These are phyloP conservation scores for Saccharomyces pastorianus DNA, from an alignment of 1,139 yeast species.

Conservation along the genomic window DNA sequence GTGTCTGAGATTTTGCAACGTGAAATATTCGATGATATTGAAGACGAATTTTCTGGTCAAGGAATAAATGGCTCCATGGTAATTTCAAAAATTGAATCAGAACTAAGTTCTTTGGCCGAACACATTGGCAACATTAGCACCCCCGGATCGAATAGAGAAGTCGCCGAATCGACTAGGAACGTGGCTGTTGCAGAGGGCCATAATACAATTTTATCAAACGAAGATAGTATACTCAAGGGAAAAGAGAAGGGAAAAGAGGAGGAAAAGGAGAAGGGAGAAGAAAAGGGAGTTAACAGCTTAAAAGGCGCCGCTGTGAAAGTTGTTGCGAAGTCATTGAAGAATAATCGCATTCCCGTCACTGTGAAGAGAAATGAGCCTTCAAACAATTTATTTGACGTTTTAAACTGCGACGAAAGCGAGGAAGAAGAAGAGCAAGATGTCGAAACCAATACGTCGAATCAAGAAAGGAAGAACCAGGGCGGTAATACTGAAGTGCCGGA, in stretches of 20 bases:
- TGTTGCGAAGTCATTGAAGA: not conserved
- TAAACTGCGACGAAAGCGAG: not conserved
- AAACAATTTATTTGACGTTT: not conserved
- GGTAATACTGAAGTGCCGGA: not conserved
- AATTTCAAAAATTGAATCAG: not conserved
- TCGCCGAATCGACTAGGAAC: not conserved
- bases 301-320: not conserved
- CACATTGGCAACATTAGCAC: not conserved
- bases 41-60: not conserved
- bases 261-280: not conserved
- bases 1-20: conserved; percentile 29
- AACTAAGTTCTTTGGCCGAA: not conserved
- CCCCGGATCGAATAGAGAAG: not conserved
- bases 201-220: not conserved
- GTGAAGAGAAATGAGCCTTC: not conserved
- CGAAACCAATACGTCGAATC: not conserved
- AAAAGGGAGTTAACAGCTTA: not conserved
- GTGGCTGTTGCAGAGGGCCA: not conserved
- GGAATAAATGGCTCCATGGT: not conserved
- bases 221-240: not conserved
- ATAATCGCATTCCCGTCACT: not conserved
- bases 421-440: not conserved
- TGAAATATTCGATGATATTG: not conserved
- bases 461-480: not conserved
- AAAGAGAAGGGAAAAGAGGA: not conserved